Percentiles rank a stretch among this genome's conserved stretches.
phyloP scores from a whole-genome alignment of 73 alveolate genomes.

The Paramecium sexaurelia region DNA sequence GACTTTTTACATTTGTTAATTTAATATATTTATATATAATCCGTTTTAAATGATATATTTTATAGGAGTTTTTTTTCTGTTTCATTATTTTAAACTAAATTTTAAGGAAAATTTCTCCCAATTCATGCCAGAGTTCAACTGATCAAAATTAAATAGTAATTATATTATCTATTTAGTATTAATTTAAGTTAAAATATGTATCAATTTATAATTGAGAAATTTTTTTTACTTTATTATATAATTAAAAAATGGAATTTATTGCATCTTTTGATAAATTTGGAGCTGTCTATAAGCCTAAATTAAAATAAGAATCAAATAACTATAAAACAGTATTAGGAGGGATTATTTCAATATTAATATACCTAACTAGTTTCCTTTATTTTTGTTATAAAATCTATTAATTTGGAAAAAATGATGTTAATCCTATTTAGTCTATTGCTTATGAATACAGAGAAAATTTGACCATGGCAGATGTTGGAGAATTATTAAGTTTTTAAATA shows the following conservation, averaged over 20 bases:
- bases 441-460: neutral
- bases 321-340: neutral
- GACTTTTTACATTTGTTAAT: neutral
- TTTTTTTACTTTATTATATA: no score
- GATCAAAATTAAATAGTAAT: no score
- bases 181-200: neutral
- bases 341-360: neutral
- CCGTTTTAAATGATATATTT: neutral
- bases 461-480: neutral
- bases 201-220: no score
- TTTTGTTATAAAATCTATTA: neutral
- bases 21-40: neutral
- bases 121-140: no score
- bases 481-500: neutral
- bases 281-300: neutral
- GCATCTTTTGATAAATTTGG: conserved; percentile 34
- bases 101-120: no score
- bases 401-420: neutral
- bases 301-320: neutral
- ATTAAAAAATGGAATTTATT: conserved; percentile 23
- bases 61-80: neutral
- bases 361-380: neutral
- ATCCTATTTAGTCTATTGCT: neutral
- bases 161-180: neutral
- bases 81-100: no score